These are phyloP conservation scores for Astrothelium macrocarpum DNA, from an alignment of 495 filamentous ascomycete genomes.

Conservation along the genomic window DNA sequence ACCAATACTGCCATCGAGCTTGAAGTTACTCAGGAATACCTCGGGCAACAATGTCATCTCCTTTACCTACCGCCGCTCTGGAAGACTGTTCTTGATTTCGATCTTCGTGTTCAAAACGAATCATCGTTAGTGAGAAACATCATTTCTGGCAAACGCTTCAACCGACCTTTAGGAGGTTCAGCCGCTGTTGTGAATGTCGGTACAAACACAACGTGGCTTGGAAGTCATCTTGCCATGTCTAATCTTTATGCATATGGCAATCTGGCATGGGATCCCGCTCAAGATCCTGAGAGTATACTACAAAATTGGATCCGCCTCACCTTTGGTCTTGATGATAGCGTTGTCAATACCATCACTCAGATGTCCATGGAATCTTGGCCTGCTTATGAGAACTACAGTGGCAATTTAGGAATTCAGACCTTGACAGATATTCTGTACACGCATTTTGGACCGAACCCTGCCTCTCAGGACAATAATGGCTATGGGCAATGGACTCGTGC, in stretches of 20 bases:
- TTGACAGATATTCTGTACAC: slow-evolving; percentile 56
- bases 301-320: slow-evolving; percentile 60
- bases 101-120: slow-evolving; percentile 50
- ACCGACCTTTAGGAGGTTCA: slow-evolving; percentile 48
- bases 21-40: slow-evolving; percentile 59
- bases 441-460: slow-evolving; percentile 60
- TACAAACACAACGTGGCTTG: slow-evolving; percentile 56
- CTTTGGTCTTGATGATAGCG: slow-evolving; percentile 43
- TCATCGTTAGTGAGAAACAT: slow-evolving; percentile 48
- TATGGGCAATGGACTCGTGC: slow-evolving; percentile 70
- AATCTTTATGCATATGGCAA: slow-evolving; percentile 64
- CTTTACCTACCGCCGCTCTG: slow-evolving; percentile 59
- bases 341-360: slow-evolving; percentile 49
- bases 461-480: slow-evolving; percentile 55
- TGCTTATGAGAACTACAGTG: slow-evolving; percentile 60
- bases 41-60: slow-evolving; percentile 61
- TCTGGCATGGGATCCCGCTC: slow-evolving; percentile 51
- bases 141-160: slow-evolving; percentile 49
- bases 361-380: slow-evolving; percentile 64
- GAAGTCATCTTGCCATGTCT: slow-evolving; percentile 58
- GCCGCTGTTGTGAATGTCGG: slow-evolving; percentile 64
- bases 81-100: slow-evolving; percentile 58
- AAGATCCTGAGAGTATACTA: slow-evolving; percentile 40
- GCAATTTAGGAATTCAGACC: slow-evolving; percentile 63
- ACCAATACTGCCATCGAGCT: slow-evolving; percentile 56